Conservation (phyloP, 78 protist species). For the Tieghemostelium lacteum region DNA sequence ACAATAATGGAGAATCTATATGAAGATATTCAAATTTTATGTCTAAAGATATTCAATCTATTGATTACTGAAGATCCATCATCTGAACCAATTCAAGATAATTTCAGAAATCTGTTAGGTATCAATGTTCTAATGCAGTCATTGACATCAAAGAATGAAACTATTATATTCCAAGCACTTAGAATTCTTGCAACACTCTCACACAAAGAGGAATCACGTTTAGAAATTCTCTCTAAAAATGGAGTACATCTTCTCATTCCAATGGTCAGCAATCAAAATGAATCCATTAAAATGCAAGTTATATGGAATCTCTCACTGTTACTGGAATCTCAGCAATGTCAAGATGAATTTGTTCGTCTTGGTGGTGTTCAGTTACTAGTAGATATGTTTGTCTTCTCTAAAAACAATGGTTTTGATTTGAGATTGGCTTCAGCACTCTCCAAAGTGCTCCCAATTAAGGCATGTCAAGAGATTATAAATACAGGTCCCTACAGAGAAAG, state of each 20-base stretch:
- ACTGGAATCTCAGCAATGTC: conserved; percentile 18
- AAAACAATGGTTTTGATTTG: conserved; percentile 61
- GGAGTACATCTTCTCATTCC: conserved; percentile 33
- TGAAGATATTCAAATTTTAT: conserved; percentile 23
- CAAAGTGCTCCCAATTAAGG: conserved; percentile 20
- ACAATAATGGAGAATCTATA: conserved; percentile 12
- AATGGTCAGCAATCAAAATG: conserved; percentile 11
- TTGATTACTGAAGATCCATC: conserved; percentile 6
- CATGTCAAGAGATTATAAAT: conserved; percentile 45
- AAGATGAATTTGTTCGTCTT: conserved; percentile 48
- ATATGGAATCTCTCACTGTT: conserved; percentile 49
- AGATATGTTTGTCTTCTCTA: conserved; percentile 65
- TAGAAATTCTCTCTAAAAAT: conserved; percentile 20
- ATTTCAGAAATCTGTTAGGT: conserved; percentile 53
- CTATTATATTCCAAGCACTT: conserved; percentile 24
- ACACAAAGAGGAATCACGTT: not conserved
- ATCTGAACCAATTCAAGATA: not conserved
- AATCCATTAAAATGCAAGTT: conserved; percentile 34
- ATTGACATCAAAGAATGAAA: not conserved
- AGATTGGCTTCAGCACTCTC: conserved; percentile 37
- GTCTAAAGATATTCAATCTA: not conserved
- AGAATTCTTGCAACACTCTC: not conserved
- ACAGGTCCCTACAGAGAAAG: conserved; percentile 42
- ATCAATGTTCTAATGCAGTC: conserved; percentile 33
- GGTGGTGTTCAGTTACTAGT: conserved; percentile 44